A percentile compares a stretch with the other conserved stretches of the same genome.
Evolutionary conservation across 305 asterid genomes (phyloP).

Genomic region (Fraxinus velutina): DNA sequence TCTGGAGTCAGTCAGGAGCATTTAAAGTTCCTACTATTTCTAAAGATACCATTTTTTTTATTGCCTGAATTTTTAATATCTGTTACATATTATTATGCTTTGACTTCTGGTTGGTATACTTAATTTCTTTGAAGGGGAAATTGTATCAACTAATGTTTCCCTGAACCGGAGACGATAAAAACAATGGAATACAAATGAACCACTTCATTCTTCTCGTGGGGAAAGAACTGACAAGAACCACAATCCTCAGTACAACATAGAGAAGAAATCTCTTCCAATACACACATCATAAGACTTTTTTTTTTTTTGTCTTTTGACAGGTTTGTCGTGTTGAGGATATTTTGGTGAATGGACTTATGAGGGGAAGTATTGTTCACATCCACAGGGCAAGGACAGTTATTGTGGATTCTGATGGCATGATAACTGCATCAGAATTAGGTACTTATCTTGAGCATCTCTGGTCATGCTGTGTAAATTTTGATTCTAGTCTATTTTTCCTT

Average conservation of each 20-base stretch:
- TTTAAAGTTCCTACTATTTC: not conserved
- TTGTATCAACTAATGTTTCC: not conserved
- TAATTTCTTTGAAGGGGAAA: not conserved
- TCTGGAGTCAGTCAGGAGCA: not conserved
- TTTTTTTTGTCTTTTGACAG: conserved; percentile 36
- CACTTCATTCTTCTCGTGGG: not conserved
- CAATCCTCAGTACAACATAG: not conserved
- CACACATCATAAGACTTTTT: conserved; percentile 3
- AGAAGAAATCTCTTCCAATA: not conserved
- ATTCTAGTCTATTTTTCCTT: conserved; percentile 19
- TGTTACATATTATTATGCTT: not conserved
- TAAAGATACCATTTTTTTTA: not conserved
- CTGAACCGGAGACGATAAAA: not conserved
- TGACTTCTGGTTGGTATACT: conserved; percentile 14
- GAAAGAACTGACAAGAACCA: not conserved
- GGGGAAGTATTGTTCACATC: conserved; percentile 90
- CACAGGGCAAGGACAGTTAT: conserved; percentile 86
- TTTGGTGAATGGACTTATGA: conserved; percentile 68
- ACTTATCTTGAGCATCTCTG: conserved; percentile 18
- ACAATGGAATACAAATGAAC: not conserved
- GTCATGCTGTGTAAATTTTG: not conserved
- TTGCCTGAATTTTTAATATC: conserved; percentile 5
- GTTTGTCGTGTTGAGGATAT: conserved; percentile 97
- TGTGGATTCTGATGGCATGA: conserved; percentile 67
- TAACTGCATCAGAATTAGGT: conserved; percentile 94